phyloP scores from a whole-genome alignment of 345 rosid species.

The Brassica rapa region DNA sequence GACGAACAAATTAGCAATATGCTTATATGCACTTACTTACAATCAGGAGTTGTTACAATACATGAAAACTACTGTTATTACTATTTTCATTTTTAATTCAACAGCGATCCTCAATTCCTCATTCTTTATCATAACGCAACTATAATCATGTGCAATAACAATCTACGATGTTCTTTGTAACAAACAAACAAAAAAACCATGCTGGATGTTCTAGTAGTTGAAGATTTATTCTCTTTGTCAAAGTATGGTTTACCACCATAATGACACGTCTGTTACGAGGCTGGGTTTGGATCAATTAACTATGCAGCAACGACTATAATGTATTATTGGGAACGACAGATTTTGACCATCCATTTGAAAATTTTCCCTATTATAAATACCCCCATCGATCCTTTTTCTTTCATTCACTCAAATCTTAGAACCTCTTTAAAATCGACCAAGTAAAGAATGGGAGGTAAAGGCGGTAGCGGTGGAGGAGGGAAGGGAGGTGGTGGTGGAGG shows the following conservation, averaged over 20 bases:
- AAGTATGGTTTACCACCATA: not conserved
- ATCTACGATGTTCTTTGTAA: not conserved
- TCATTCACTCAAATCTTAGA: not conserved
- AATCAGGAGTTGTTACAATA: too few relatives aligned
- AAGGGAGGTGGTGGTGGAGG: not conserved
- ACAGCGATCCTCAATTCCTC: too few relatives aligned
- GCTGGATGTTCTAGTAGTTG: not conserved
- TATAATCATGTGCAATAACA: not conserved
- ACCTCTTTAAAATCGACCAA: not conserved
- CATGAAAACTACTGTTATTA: too few relatives aligned
- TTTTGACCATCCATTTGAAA: slow-evolving; percentile 20
- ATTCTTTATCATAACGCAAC: not conserved
- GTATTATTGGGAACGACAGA: slow-evolving; percentile 12
- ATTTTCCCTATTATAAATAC: not conserved
- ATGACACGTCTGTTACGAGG: slow-evolving; percentile 2
- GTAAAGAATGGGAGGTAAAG: slow-evolving; percentile 34
- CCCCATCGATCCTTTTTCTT: not conserved
- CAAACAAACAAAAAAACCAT: not conserved
- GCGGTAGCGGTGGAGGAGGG: not conserved
- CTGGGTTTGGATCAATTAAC: not conserved
- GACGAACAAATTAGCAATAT: too few relatives aligned
- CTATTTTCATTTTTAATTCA: too few relatives aligned
- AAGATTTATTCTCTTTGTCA: not conserved
- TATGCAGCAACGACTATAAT: slow-evolving; percentile 25
- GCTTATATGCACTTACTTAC: too few relatives aligned